Percentiles rank a stretch among this genome's conserved stretches.
Conservation (phyloP, 495 filamentous ascomycete genomes). For the Lophiotrema nucula region DNA sequence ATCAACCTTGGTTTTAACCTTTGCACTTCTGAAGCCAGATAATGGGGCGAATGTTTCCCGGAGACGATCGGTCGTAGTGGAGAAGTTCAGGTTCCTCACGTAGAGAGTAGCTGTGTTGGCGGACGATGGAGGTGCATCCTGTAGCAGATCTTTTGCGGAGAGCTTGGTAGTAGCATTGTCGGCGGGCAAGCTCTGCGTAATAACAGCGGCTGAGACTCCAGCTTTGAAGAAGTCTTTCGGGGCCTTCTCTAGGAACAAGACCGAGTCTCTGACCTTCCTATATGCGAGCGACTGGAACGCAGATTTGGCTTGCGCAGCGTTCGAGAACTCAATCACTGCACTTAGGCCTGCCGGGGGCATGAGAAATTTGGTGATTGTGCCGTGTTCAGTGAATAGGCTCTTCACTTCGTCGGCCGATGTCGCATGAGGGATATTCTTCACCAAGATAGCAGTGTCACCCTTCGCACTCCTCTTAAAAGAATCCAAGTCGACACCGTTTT, state of each 20-base stretch:
- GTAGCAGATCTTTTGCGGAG: constrained; percentile 58
- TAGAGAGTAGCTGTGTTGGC: constrained; percentile 77
- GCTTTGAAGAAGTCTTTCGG: constrained; percentile 73
- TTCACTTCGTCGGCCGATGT: constrained; percentile 67
- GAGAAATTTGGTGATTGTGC: constrained; percentile 70
- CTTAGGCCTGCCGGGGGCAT: constrained; percentile 93
- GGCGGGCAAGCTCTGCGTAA: constrained; percentile 30
- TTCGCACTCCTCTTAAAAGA: constrained; percentile 80
- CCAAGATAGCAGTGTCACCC: constrained; percentile 82
- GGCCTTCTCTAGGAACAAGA: constrained; percentile 91
- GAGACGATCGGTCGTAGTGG: constrained; percentile 74
- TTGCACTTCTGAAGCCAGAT: constrained; percentile 61
- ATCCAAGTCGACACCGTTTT: constrained; percentile 85
- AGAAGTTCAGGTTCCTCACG: constrained; percentile 88
- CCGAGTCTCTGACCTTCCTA: constrained; percentile 82
- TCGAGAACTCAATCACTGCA: constrained; percentile 83
- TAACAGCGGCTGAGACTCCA: background rate
- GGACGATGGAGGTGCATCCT: constrained; percentile 49
- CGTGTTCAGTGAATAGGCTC: constrained; percentile 67
- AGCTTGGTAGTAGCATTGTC: constrained; percentile 35
- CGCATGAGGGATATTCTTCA: constrained; percentile 91
- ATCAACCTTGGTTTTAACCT: constrained; percentile 83
- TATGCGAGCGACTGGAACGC: constrained; percentile 85
- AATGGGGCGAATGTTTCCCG: constrained; percentile 72
- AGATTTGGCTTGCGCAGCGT: constrained; percentile 70